Conservation (phyloP, 2,329 filamentous ascomycete genomes). For the Nigrospora oryzae region DNA sequence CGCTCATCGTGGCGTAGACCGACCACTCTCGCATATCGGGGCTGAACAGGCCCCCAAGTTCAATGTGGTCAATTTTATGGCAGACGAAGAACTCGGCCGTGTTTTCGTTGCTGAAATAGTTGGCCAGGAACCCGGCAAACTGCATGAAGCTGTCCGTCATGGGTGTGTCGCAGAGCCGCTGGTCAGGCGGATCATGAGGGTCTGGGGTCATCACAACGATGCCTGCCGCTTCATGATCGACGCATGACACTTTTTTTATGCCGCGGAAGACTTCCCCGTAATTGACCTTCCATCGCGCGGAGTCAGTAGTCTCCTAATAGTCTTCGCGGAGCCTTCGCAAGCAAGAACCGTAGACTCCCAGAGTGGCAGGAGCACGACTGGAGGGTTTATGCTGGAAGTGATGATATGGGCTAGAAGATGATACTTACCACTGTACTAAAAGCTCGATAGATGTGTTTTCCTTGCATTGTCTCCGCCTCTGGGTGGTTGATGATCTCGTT, state of each 20-base stretch:
- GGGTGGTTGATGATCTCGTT: constrained; percentile 11
- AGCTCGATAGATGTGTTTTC: constrained; percentile 21
- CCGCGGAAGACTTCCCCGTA: constrained; percentile 17
- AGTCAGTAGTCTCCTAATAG: too few species aligned
- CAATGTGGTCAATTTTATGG: constrained; percentile 11
- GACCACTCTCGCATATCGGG: constrained; percentile 8
- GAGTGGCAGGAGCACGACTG: too few species aligned
- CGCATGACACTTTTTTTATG: constrained; percentile 12
- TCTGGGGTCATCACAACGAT: constrained; percentile 5
- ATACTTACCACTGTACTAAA: constrained; percentile 8
- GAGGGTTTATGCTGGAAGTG: too few species aligned
- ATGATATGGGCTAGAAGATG: too few species aligned
- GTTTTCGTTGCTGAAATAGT: constrained; percentile 9
- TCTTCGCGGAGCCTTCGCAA: too few species aligned
- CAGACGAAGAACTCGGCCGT: constrained; percentile 15
- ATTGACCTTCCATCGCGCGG: constrained; percentile 1
- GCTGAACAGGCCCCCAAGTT: constrained; percentile 13
- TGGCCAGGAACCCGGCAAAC: constrained; percentile 9
- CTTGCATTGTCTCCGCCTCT: constrained; percentile 20
- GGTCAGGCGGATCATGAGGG: constrained; percentile 2
- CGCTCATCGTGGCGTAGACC: constrained; percentile 9
- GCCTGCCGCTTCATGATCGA: constrained; percentile 12
- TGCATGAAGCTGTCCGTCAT: constrained; percentile 12
- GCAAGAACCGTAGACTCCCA: too few species aligned
- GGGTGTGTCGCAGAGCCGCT: constrained; percentile 9